Evolutionary conservation across 1,284 basidiomycete species (phyloP).

Genomic region (Phenoliferia sp.): DNA sequence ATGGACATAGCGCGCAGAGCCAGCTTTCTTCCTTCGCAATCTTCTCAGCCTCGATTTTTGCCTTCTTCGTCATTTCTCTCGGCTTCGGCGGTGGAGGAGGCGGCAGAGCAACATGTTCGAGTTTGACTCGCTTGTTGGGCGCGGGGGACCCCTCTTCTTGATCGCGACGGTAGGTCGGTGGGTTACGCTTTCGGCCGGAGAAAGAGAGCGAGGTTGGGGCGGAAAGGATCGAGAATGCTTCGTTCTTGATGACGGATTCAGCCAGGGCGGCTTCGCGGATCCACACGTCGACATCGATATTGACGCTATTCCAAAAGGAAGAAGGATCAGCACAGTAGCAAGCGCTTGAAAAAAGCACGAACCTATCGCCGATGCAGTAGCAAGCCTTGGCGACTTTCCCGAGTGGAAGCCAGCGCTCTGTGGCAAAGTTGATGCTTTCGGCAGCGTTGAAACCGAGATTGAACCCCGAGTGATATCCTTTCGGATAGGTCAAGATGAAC

Average conservation of each 20-base stretch:
- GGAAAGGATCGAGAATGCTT: conserved; percentile 2
- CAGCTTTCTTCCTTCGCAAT: conserved; percentile 18
- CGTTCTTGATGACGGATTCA: conserved; percentile 13
- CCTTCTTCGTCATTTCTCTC: neutral
- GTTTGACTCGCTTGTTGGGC: neutral
- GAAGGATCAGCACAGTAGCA: neutral
- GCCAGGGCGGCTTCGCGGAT: conserved; percentile 33
- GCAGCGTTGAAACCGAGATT: conserved; percentile 97
- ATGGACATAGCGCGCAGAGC: conserved; percentile 45
- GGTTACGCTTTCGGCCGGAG: neutral
- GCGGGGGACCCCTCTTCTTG: neutral
- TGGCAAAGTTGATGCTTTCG: conserved; percentile 95
- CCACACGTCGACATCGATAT: conserved; percentile 77
- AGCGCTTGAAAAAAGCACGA: conserved; percentile 22
- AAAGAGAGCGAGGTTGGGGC: neutral
- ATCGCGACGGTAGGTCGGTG: neutral
- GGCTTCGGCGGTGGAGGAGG: neutral
- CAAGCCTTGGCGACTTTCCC: conserved; percentile 78
- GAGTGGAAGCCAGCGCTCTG: conserved; percentile 83
- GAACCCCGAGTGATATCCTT: conserved; percentile 62
- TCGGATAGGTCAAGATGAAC: conserved; percentile 91
- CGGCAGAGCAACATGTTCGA: neutral
- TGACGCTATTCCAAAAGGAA: conserved; percentile 56
- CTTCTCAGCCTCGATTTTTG: neutral
- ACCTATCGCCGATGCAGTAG: conserved; percentile 78